A percentile compares a stretch with the other conserved stretches of the same genome.
phyloP scores from a whole-genome alignment of 176 grass and related monocot species.

The Carex pumila region DNA sequence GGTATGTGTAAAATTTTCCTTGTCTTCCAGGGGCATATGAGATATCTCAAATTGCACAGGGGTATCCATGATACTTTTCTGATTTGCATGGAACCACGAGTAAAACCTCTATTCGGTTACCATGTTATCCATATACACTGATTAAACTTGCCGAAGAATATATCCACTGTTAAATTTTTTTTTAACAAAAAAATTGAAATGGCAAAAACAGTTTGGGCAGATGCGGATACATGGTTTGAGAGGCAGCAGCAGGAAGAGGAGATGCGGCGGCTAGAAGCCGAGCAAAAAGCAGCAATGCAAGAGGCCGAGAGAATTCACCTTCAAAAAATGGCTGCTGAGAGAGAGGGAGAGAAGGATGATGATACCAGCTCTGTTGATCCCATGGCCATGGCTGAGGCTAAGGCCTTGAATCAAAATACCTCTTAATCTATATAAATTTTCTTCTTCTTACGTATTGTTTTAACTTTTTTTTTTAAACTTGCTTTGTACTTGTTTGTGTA shows the following conservation, averaged over 20 bases:
- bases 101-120: neutral
- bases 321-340: constrained; percentile 58
- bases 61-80: neutral
- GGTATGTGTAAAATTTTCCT: neutral
- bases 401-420: constrained; percentile 40
- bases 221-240: constrained; percentile 99
- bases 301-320: constrained; percentile 81
- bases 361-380: constrained; percentile 48
- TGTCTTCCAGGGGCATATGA: neutral
- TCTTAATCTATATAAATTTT: neutral
- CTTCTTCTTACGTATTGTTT: neutral
- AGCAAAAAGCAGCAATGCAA: constrained; percentile 83
- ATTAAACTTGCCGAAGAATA: neutral
- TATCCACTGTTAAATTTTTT: neutral
- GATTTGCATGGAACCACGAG: neutral
- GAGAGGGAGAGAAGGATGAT: constrained; percentile 89
- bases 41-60: neutral
- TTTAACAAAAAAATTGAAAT: neutral
- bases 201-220: constrained; percentile 71
- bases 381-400: constrained; percentile 58
- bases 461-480: neutral
- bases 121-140: neutral
- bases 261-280: constrained; percentile 73
- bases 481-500: neutral
- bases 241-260: constrained; percentile 99